Evolutionary conservation across 176 grass and related monocot genomes (phyloP), one percentile per base, ranked within the genome.

Genomic region (Rhynchospora tenuis): DNA sequence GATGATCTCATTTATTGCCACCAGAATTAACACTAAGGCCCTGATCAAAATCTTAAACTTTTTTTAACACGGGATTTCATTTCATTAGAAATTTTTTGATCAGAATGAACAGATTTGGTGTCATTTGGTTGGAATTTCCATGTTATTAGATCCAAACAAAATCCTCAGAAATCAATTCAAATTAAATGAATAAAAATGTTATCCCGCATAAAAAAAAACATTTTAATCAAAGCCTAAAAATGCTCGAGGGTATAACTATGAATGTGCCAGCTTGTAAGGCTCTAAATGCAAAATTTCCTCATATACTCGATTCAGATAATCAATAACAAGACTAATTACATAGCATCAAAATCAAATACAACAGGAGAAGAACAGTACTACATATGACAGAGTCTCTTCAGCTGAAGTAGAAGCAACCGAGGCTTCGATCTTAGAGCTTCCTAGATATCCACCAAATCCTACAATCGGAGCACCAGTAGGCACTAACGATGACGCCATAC

Each of bases 391-490:
- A 10, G 90, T 48, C 16, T 79, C 55, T 23, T 91, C 89, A 57
- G 90, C 81, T 68, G 92, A 92, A 59, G 79, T 48, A 64, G 89
- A 82, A 44, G 92, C 86, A 29, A 82, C 33, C 47, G 92, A 81
- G 78, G 90, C 73, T 68, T 98, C 89, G 29, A 98, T 82, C 63
- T 91, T 89, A 71, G 93, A 89, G 63, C 88, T 87, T 70, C 95
- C 95, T 13, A 91, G 87, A 86, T 94, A 98, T 54, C 95, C 95
- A 16, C 95, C 95, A 60, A 98, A 98, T 0, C 95, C 95, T 3
- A 93, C 87, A 66, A 59, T 54, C 8, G 95, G 84, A 81, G 42
- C 89, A 63, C 87, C 84, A 52, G 82, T 78, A 26, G 91, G 95
- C 31, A 87, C 43, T 73, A 94, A 85, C 13, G 95, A 90, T 47